phyloP scores from a whole-genome alignment of 768 basidiomycete species.

The Mycena latifolia region DNA sequence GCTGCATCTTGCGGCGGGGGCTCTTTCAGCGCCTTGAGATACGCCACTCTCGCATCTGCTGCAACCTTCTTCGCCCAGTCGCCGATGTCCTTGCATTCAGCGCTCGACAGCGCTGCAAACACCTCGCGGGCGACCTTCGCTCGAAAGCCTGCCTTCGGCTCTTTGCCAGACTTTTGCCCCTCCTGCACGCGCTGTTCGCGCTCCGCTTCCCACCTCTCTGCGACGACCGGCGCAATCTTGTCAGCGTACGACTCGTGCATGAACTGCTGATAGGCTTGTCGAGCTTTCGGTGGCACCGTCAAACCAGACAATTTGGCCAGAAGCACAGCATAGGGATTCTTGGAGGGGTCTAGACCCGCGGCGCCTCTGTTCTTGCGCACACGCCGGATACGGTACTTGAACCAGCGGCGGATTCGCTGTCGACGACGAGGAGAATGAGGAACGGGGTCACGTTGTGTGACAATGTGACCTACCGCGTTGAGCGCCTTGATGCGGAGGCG shows the following conservation, averaged over 20 bases:
- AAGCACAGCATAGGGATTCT: background rate
- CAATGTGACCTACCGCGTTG: constrained; percentile 4
- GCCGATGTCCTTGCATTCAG: background rate
- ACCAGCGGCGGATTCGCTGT: constrained; percentile 28
- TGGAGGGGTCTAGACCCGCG: background rate
- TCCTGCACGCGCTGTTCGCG: too few relatives aligned
- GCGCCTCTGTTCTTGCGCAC: background rate
- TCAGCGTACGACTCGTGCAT: constrained; percentile 2
- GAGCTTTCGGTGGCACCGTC: background rate
- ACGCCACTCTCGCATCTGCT: background rate
- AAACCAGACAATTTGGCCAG: background rate
- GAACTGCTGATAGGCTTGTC: constrained; percentile 21
- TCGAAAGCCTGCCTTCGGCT: background rate
- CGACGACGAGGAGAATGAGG: background rate
- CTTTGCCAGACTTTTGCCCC: background rate
- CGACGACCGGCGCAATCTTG: background rate
- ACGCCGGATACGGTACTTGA: constrained; percentile 12
- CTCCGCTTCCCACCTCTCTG: background rate
- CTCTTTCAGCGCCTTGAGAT: background rate
- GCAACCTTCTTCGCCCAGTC: background rate
- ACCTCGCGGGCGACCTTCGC: background rate
- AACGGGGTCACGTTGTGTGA: background rate
- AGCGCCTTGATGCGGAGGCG: background rate
- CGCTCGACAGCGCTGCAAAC: background rate
- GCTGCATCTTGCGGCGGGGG: background rate